Evolutionary conservation across 306 rosid genomes (phyloP).

Genomic region (Spatholobus suberectus): DNA sequence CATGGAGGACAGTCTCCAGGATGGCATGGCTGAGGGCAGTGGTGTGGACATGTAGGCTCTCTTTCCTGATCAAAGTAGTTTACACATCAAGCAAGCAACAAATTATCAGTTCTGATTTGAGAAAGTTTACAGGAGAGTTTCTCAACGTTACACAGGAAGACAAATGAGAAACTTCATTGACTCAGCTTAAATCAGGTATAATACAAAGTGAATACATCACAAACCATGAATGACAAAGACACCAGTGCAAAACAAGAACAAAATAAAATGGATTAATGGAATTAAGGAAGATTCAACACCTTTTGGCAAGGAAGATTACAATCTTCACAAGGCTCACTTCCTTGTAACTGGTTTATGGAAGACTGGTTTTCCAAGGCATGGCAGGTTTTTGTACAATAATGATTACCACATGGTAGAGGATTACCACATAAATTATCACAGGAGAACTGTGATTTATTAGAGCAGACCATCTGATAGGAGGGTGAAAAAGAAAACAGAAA

Average conservation of each 20-base stretch:
- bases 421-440: constrained; percentile 96
- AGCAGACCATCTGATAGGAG: constrained; percentile 82
- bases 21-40: constrained; percentile 80
- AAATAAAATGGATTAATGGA: constrained; percentile 25
- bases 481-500: constrained; percentile 33
- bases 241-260: constrained; percentile 31
- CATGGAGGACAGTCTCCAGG: constrained; percentile 92
- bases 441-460: constrained; percentile 61
- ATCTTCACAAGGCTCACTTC: constrained; percentile 80
- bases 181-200: neutral
- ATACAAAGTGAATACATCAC: constrained; percentile 17
- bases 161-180: constrained; percentile 14
- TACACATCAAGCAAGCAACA: constrained; percentile 12
- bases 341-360: constrained; percentile 23
- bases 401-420: constrained; percentile 82
- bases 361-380: constrained; percentile 72
- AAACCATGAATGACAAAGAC: constrained; percentile 23
- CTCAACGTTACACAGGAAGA: constrained; percentile 25
- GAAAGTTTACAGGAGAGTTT: constrained; percentile 6
- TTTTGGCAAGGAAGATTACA: constrained; percentile 79
- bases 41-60: constrained; percentile 72
- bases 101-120: constrained; percentile 16
- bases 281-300: constrained; percentile 53
- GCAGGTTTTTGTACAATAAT: constrained; percentile 87
- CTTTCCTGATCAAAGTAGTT: constrained; percentile 67